Conservation (phyloP, 2,329 filamentous ascomycete species). For the Metarhizium anisopliae region DNA sequence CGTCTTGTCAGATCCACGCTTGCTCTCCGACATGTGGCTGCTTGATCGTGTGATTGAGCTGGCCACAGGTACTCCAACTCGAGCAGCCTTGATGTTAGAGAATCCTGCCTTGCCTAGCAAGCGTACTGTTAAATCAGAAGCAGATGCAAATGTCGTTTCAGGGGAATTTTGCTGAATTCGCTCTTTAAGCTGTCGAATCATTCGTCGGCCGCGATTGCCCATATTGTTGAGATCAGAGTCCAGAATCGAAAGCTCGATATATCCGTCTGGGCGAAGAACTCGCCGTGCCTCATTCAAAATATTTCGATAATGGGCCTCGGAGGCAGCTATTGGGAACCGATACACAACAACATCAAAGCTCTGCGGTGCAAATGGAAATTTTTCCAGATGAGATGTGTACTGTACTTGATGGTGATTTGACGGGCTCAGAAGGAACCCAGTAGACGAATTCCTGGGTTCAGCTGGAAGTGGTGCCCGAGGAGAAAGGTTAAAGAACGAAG, state of each 20-base stretch:
- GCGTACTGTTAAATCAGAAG: slow-evolving; percentile 53
- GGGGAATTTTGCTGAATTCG: slow-evolving; percentile 53
- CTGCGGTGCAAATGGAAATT: slow-evolving; percentile 67
- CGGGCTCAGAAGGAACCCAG: slow-evolving; percentile 46
- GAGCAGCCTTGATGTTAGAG: slow-evolving; percentile 62
- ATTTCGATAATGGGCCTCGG: slow-evolving; percentile 60
- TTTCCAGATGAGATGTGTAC: slow-evolving; percentile 51
- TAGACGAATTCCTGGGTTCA: slow-evolving; percentile 31
- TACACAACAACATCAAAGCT: slow-evolving; percentile 71
- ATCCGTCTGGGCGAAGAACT: slow-evolving; percentile 68
- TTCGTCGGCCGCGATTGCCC: slow-evolving; percentile 60
- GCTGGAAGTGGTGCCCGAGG: slow-evolving; percentile 43
- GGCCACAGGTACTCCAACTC: slow-evolving; percentile 68
- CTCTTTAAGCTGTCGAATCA: slow-evolving; percentile 64
- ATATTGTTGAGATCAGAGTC: slow-evolving; percentile 78
- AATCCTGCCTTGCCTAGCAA: slow-evolving; percentile 63
- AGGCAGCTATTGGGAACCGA: slow-evolving; percentile 63
- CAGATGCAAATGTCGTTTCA: slow-evolving; percentile 50
- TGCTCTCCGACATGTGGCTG: slow-evolving; percentile 9
- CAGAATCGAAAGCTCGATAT: slow-evolving; percentile 69
- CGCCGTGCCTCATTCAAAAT: slow-evolving; percentile 68
- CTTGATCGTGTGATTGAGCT: slow-evolving; percentile 32
- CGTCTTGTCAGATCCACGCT: slow-evolving; percentile 14
- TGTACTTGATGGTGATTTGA: slow-evolving; percentile 70
- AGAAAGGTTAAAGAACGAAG: slow-evolving; percentile 69